A percentile compares a stretch with the other conserved stretches of the same genome.
Evolutionary conservation across 805 yeast species (phyloP).

Genomic region (Metschnikowia noctiluminum): DNA sequence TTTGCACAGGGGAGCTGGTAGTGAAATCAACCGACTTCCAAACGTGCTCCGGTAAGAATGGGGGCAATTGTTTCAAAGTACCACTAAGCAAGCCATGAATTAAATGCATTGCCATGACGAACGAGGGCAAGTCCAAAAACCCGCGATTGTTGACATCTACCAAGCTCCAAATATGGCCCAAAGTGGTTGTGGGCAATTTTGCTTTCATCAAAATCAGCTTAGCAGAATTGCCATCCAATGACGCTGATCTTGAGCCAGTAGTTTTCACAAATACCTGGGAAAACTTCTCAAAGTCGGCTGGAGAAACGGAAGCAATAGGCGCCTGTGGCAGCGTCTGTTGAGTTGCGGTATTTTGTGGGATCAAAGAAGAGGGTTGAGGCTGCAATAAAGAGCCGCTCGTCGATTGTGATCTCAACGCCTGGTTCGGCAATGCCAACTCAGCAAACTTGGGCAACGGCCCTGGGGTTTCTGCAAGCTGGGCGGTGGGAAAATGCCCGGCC

Average conservation of each 20-base stretch:
- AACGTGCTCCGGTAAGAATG: slow-evolving; percentile 37
- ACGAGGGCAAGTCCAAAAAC: slow-evolving; percentile 66
- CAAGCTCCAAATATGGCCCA: slow-evolving; percentile 87
- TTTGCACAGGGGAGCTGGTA: slow-evolving; percentile 31
- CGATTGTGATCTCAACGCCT: slow-evolving; percentile 31
- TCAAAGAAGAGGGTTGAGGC: slow-evolving; percentile 35
- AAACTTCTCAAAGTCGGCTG: slow-evolving; percentile 60
- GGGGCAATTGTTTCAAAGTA: slow-evolving; percentile 53
- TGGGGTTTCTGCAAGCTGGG: slow-evolving; percentile 49
- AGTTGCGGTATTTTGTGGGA: slow-evolving; percentile 31
- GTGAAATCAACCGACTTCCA: slow-evolving; percentile 33
- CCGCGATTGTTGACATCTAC: slow-evolving; percentile 80
- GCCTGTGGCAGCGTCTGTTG: slow-evolving; percentile 27
- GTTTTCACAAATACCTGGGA: slow-evolving; percentile 72
- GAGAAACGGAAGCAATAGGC: slow-evolving; percentile 40
- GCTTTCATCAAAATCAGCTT: slow-evolving; percentile 87
- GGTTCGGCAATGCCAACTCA: slow-evolving; percentile 21
- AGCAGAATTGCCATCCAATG: slow-evolving; percentile 76
- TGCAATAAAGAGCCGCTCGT: slow-evolving; percentile 41
- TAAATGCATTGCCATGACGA: slow-evolving; percentile 91
- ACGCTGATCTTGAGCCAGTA: slow-evolving; percentile 48
- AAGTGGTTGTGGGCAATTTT: slow-evolving; percentile 66
- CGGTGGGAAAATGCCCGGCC: slow-evolving; percentile 55
- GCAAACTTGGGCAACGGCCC: slow-evolving; percentile 66
- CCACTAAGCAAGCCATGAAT: slow-evolving; percentile 79